phyloP scores from a whole-genome alignment of 768 basidiomycete genomes.

The Rhodotorula sphaerocarpa region DNA sequence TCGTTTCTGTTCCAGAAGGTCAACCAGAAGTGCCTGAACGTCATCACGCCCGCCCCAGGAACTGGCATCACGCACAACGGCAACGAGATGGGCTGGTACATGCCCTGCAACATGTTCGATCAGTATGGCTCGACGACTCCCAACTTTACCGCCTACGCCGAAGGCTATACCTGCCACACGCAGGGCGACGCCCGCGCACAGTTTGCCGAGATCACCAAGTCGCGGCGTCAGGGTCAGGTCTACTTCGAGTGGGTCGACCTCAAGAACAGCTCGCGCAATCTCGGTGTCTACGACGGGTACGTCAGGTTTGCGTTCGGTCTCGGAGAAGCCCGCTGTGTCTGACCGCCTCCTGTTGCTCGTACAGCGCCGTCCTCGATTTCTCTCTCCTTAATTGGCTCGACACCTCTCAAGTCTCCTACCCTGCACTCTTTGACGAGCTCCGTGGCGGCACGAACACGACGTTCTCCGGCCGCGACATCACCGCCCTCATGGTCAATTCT shows the following conservation, averaged over 20 bases:
- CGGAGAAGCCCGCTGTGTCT: neutral
- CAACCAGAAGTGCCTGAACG: constrained; percentile 68
- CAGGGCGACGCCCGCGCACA: constrained; percentile 51
- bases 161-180: constrained; percentile 64
- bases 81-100: constrained; percentile 79
- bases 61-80: constrained; percentile 60
- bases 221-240: constrained; percentile 60
- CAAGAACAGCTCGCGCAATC: constrained; percentile 57
- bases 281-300: constrained; percentile 90
- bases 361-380: constrained; percentile 79
- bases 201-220: constrained; percentile 47
- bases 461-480: constrained; percentile 74
- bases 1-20: constrained; percentile 91
- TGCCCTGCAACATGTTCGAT: constrained; percentile 86
- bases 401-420: constrained; percentile 69
- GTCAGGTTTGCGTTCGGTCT: too few relatives aligned
- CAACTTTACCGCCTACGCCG: constrained; percentile 64
- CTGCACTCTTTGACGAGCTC: constrained; percentile 70
- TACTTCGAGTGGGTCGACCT: constrained; percentile 92
- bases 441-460: constrained; percentile 56
- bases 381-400: constrained; percentile 76
- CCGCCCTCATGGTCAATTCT: constrained; percentile 71
- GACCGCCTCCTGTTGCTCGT: neutral
- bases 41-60: constrained; percentile 63
- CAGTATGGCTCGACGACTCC: constrained; percentile 57